Base-by-base conservation (phyloP, 129 eudicot species). In the Centella asiatica region DNA sequence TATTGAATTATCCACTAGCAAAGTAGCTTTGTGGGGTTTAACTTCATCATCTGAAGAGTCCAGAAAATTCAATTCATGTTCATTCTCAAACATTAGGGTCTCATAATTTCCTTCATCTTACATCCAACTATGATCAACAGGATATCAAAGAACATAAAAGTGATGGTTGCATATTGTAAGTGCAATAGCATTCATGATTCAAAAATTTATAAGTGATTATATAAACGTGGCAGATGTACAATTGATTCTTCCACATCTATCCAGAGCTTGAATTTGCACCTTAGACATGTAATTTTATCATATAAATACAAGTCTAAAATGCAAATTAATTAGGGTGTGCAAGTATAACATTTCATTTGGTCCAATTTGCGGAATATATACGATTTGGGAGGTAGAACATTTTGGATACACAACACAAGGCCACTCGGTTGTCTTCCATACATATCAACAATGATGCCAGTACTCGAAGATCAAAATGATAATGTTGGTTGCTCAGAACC, bases 401-500 rank as follows among this genome's bases (percentile, higher is more conserved):
- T 64, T 31, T 64, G 69, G 58, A 64, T 64, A 2, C 69, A 64
- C 7, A 64, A 64, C 32, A 22, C 56, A 1, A 58, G 69, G 18
- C 69, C 58, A 25, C 29, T 29, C 6, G 69, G 69, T 0, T 64
- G 69, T 25, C 58, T 48, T 18, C 28, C 69, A 4, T 27, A 18
- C 12, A 24, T 48, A 1, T 28, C 47, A 44, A 28, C 57, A 0
- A 4, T 36, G 19, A 29, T 36, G 18, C 45, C 57, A 1, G 27
- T 64, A n/a, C 12, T 28, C 1, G n/a, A 52, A 6, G 52, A 20
- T 19, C 58, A 64, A 19, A 19, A 27, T 7, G 69, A 64, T 29
- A 31, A 33, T 28, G 57, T 29, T 15, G 69, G 69, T 1, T 64
- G 69, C n/a, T 44, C 45, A 13, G 47, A 25, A 6, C 57, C 27